Base-by-base conservation (phyloP, 2,329 filamentous ascomycete species). In the Zasmidium angulare region DNA sequence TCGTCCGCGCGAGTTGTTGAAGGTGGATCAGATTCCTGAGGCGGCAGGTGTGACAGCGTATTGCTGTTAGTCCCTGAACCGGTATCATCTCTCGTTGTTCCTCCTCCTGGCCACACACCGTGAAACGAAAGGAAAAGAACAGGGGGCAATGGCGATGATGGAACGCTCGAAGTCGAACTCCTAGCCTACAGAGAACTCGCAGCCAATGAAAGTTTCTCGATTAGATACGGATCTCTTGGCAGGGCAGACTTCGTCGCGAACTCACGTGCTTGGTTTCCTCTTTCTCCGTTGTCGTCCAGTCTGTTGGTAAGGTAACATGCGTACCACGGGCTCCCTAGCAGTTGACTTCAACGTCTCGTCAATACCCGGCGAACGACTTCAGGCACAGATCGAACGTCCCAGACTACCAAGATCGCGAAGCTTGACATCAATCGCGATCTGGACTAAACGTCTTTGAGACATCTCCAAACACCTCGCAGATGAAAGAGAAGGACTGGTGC, bases 1-100 rank as follows among this genome's bases (percentile, higher is more conserved):
- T 24, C 19, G 31, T 26, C 22, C 57, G 52, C 31, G 56, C 51
- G 14, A 50, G 22, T 22, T 59, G 46, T 21, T 55, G 48, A 2
- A 46, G 23, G 22, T 51, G 19, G 20, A 59, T 55, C 46, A 59
- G 20, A 46, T 20, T 55, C 22, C 56, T 46, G 31, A 59, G 24
- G 46, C 56, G 36, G 23, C 56, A 59, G 7, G 56, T 55, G 17
- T 29, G 31, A 29, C 56, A 59, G 3, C 36, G 26, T 17, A 43
- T 43, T 4, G 12, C 36, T 17, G n/a, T 36, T 14, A 36, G 29
- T 7, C 7, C 7, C 14, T 36, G 29, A 7, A 36, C 14, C 14
- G 29, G n/a, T 17, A 43, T 43, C 36, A 40, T 24, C 23, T 29
- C 1, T 29, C 20, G n/a, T 7, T 9, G 7, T n/a, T 53, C 10